Evolutionary conservation across 2,329 filamentous ascomycete species (phyloP), one percentile per base, ranked within the genome.

Genomic region (Cytospora piceae): DNA sequence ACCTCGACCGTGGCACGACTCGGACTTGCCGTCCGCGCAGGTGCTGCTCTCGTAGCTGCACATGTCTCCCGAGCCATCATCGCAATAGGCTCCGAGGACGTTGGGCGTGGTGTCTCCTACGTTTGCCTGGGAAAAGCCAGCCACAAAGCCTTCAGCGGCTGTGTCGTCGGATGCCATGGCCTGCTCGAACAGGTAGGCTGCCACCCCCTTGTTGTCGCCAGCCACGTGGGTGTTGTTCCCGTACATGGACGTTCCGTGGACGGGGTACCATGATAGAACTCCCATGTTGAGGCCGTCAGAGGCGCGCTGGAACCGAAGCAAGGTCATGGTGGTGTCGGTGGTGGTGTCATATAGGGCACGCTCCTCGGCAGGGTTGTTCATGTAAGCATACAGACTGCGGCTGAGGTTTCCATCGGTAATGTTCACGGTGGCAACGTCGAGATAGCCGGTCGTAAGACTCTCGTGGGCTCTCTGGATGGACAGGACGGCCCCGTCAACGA

Each of bases 161-260:
- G 79, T 80, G 3, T 78, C 73, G 32, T 84, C 80, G 6, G 79
- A 79, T 51, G 79, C 77, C 64, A 91, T 84, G 52, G 85, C 85
- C 71, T 91, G 86, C 75, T 97, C 94, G 69, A 97, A 91, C 7
- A 96, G 81, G 71, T 90, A 87, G 4, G 93, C 92, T 0, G 94
- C 93, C 6, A 97, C 90, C 6, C 94, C 94, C 79, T 97, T 97
- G 81, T 97, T 97, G 76, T 97, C 94, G 32, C 92, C 94, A 3
- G 91, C 89, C 57, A 96, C 87, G 8, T 96, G 82, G 0, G 93
- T 96, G 77, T 96, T 96, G 79, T 97, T 97, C 59, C 91, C 90
- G 60, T 93, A 87, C 82, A 97, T 88, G 1, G 92, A 96, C 0
- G 94, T 97, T 46, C 93, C 93, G 76, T 97, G 94, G 0, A 94